These are phyloP conservation scores for Citrullus amarus DNA, from an alignment of 306 rosid species.

Conservation along the genomic window DNA sequence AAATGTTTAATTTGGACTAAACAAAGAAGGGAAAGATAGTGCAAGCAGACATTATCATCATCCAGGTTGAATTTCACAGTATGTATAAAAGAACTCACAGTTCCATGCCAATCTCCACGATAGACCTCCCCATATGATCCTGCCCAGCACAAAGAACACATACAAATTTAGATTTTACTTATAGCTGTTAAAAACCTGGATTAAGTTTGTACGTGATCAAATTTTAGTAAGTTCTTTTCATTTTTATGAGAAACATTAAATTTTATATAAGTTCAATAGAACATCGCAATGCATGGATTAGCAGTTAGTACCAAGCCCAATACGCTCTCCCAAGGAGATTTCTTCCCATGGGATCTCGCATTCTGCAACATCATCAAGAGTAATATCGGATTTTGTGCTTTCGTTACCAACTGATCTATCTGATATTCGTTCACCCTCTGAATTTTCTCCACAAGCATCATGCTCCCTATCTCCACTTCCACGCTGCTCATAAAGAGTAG, in stretches of 20 bases:
- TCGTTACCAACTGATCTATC: slow-evolving; percentile 59
- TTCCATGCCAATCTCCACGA: slow-evolving; percentile 93
- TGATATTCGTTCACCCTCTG: slow-evolving; percentile 63
- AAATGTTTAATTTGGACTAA: not conserved
- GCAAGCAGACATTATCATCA: not conserved
- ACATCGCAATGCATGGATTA: slow-evolving; percentile 23
- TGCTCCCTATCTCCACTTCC: slow-evolving; percentile 50
- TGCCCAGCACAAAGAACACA: slow-evolving; percentile 30
- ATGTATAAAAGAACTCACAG: slow-evolving; percentile 50
- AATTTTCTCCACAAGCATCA: slow-evolving; percentile 29
- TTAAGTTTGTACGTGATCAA: slow-evolving; percentile 9
- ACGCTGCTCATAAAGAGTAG: slow-evolving; percentile 33
- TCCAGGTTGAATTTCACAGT: not conserved
- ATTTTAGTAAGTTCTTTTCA: not conserved
- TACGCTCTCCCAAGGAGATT: slow-evolving; percentile 82
- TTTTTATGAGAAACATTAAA: not conserved
- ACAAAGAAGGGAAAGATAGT: not conserved
- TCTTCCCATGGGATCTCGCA: slow-evolving; percentile 91
- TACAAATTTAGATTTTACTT: slow-evolving; percentile 15
- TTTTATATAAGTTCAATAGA: slow-evolving; percentile 13
- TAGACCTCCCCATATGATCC: slow-evolving; percentile 99
- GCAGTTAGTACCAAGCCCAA: slow-evolving; percentile 74
- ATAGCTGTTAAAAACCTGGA: slow-evolving; percentile 9
- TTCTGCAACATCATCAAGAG: slow-evolving; percentile 78
- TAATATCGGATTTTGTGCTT: slow-evolving; percentile 62